Evolutionary conservation across 139 green algal genomes (phyloP).

Genomic region (Volvox reticuliferus): DNA sequence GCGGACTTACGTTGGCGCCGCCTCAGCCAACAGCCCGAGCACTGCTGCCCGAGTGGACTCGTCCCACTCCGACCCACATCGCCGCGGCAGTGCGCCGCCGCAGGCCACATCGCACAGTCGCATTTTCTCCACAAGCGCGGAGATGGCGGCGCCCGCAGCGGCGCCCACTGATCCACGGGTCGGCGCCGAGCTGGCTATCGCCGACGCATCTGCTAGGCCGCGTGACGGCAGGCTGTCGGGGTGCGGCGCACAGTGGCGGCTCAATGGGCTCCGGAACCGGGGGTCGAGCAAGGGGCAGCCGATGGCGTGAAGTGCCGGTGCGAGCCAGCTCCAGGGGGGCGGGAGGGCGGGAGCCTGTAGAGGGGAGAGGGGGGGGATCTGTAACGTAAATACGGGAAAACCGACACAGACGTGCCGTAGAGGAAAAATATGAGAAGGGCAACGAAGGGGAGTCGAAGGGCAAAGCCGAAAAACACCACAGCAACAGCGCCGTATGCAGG

Average conservation of each 20-base stretch:
- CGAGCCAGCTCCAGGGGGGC: conserved; percentile 60
- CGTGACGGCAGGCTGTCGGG: background rate
- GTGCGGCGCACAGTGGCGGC: background rate
- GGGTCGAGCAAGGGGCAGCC: conserved; percentile 65
- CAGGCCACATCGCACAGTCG: conserved; percentile 41
- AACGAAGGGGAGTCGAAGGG: too few relatives aligned
- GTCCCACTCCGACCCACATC: conserved; percentile 18
- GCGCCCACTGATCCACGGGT: background rate
- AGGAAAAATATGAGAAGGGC: too few relatives aligned
- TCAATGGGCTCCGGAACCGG: conserved; percentile 14
- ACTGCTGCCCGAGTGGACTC: conserved; percentile 6
- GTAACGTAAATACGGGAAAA: too few relatives aligned
- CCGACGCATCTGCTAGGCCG: background rate
- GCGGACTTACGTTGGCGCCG: conserved; percentile 16
- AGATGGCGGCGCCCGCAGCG: background rate
- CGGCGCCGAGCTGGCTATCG: background rate
- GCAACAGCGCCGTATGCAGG: too few relatives aligned
- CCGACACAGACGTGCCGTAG: too few relatives aligned
- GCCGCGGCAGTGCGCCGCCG: background rate
- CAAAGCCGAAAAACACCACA: too few relatives aligned
- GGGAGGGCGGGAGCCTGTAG: conserved; percentile 25
- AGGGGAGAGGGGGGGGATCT: background rate
- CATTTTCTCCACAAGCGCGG: conserved; percentile 49
- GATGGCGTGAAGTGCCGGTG: conserved; percentile 48
- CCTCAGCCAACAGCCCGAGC: conserved; percentile 54